These are phyloP conservation scores for Ophiobolus disseminans DNA, from an alignment of 2,329 filamentous ascomycete genomes.

Conservation along the genomic window DNA sequence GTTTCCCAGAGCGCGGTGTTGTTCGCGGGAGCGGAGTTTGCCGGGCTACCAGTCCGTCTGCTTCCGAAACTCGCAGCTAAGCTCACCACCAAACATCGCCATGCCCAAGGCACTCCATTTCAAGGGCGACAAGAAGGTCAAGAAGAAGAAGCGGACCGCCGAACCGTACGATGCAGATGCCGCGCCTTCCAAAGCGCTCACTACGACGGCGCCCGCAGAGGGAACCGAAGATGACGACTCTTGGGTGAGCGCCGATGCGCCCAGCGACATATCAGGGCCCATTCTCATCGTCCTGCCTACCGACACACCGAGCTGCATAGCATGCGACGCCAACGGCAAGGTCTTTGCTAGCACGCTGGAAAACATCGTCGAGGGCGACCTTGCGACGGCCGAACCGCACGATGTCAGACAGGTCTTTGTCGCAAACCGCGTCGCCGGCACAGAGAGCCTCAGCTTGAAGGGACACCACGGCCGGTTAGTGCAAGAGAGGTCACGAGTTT, in stretches of 20 bases:
- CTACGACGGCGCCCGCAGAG: constrained; percentile 46
- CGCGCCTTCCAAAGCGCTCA: constrained; percentile 43
- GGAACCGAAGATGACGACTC: constrained; percentile 74
- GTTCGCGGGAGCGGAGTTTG: too few relatives aligned
- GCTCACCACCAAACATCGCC: constrained; percentile 17
- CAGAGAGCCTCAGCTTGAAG: constrained; percentile 83
- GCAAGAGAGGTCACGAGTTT: not conserved
- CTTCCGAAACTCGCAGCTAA: constrained; percentile 20
- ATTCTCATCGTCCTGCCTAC: constrained; percentile 83
- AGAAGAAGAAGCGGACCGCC: constrained; percentile 82
- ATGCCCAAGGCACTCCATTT: constrained; percentile 93
- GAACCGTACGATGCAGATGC: constrained; percentile 56
- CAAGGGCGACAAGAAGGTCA: constrained; percentile 95
- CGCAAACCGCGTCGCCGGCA: constrained; percentile 81
- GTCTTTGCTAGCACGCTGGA: constrained; percentile 83
- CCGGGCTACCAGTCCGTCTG: too few relatives aligned
- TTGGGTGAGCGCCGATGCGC: constrained; percentile 85
- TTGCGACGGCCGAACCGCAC: constrained; percentile 88
- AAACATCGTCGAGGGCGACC: constrained; percentile 85
- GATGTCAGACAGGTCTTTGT: constrained; percentile 97
- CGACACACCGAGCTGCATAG: constrained; percentile 74
- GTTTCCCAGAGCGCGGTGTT: too few relatives aligned
- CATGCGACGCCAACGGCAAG: constrained; percentile 84
- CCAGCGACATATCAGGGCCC: constrained; percentile 79
- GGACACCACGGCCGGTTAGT: constrained; percentile 81